phyloP scores from a whole-genome alignment of 176 grass and related monocot genomes.

The Thinopyrum elongatum region DNA sequence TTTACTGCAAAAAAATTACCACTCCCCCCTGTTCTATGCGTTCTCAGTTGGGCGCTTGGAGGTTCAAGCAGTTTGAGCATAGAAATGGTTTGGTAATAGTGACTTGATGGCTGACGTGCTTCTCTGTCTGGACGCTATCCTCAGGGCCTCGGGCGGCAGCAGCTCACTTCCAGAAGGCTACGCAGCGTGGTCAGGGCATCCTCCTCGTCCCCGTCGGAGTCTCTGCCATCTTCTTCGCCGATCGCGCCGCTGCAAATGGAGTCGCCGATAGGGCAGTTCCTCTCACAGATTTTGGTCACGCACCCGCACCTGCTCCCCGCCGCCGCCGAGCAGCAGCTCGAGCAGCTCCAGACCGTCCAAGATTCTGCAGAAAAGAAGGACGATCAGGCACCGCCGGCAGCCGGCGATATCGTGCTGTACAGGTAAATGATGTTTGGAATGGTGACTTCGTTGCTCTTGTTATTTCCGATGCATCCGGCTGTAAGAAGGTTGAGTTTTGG shows the following conservation, averaged over 20 bases:
- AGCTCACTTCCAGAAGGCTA: conserved; percentile 35
- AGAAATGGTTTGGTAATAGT: conserved; percentile 3
- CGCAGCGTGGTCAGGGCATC: conserved; percentile 52
- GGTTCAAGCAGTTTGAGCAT: background rate
- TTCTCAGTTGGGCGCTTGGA: background rate
- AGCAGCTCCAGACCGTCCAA: conserved; percentile 79
- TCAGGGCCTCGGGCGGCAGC: conserved; percentile 61
- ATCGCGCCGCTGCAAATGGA: conserved; percentile 91
- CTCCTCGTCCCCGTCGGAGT: conserved; percentile 23
- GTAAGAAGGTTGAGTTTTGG: conserved; percentile 5
- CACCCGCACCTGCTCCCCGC: conserved; percentile 91
- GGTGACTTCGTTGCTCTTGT: background rate
- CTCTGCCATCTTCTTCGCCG: conserved; percentile 44
- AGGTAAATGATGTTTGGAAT: conserved; percentile 47
- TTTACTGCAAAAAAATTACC: background rate
- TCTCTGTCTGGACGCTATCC: background rate
- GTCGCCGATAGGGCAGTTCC: conserved; percentile 81
- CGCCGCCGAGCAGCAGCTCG: conserved; percentile 89
- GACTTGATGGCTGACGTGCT: background rate
- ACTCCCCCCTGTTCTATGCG: background rate
- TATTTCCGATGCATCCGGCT: background rate
- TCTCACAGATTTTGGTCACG: conserved; percentile 79
- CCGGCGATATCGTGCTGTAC: conserved; percentile 82
- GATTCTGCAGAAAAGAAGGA: conserved; percentile 44
- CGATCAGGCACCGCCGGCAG: conserved; percentile 40